Evolutionary conservation across 768 basidiomycete species (phyloP).

Genomic region (Kwoniella bestiolae): DNA sequence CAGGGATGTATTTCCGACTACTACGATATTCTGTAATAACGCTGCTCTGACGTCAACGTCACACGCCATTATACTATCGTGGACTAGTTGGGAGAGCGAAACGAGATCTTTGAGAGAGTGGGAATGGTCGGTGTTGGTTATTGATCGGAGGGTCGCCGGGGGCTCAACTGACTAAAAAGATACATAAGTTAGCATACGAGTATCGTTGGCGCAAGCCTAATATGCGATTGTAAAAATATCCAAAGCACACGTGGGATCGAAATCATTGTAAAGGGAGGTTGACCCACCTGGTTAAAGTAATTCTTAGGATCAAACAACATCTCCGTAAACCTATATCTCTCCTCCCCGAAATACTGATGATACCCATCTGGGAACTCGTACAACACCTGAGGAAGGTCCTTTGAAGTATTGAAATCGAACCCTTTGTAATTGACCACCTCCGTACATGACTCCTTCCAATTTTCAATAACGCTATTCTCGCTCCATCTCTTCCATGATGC

Average conservation of each 20-base stretch:
- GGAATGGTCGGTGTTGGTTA: conserved; percentile 54
- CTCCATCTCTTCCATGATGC: conserved; percentile 81
- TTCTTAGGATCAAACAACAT: conserved; percentile 76
- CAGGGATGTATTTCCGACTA: conserved; percentile 90
- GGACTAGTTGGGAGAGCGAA: conserved; percentile 71
- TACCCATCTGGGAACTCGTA: conserved; percentile 98
- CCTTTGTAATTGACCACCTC: conserved; percentile 63
- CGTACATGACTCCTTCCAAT: conserved; percentile 87
- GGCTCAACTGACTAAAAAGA: conserved; percentile 48
- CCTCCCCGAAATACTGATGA: conserved; percentile 76
- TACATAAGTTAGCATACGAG: background rate
- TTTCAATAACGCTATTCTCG: conserved; percentile 80
- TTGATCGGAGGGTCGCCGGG: conserved; percentile 46
- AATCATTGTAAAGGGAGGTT: background rate
- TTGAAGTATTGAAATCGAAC: conserved; percentile 45
- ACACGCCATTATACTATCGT: conserved; percentile 76
- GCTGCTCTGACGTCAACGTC: conserved; percentile 90
- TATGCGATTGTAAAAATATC: background rate
- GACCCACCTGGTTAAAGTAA: conserved; percentile 54
- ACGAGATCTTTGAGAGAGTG: conserved; percentile 57
- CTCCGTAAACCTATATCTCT: conserved; percentile 84
- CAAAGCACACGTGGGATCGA: background rate
- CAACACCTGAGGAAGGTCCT: conserved; percentile 35
- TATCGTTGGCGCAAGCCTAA: too few relatives aligned
- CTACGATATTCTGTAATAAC: conserved; percentile 88